Conservation (phyloP, 2,329 filamentous ascomycete species). For the Hypoxylon sp. region DNA sequence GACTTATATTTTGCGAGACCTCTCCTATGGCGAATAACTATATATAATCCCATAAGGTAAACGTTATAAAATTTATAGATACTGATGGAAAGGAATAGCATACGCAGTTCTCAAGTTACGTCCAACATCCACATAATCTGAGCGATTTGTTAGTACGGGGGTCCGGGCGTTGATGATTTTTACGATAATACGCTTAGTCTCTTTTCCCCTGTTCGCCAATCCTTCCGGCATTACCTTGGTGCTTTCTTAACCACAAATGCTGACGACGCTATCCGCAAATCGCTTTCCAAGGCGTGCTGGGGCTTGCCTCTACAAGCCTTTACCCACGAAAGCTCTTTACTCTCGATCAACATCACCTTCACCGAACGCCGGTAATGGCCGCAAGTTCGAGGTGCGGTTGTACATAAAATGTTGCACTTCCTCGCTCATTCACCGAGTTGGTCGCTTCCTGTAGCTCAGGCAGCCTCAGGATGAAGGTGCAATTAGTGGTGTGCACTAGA, state of each 20-base stretch:
- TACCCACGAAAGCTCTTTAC: neutral
- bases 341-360: neutral
- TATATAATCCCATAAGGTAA: neutral
- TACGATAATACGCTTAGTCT: slow-evolving; percentile 1
- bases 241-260: slow-evolving; percentile 1
- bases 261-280: slow-evolving; percentile 9
- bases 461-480: neutral
- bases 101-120: neutral
- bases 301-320: neutral
- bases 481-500: neutral
- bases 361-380: neutral
- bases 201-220: slow-evolving; percentile 4
- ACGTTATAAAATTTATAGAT: neutral
- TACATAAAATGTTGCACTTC: neutral
- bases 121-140: neutral
- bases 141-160: slow-evolving; percentile 18
- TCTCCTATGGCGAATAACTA: neutral
- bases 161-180: neutral
- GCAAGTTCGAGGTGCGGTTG: neutral
- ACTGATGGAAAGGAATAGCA: neutral
- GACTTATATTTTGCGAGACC: slow-evolving; percentile 1
- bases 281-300: neutral
- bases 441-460: neutral
- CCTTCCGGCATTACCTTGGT: slow-evolving; percentile 9
- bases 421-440: neutral